Evolutionary conservation across 2,329 filamentous ascomycete genomes (phyloP).

Genomic region (Claviceps sp.): DNA sequence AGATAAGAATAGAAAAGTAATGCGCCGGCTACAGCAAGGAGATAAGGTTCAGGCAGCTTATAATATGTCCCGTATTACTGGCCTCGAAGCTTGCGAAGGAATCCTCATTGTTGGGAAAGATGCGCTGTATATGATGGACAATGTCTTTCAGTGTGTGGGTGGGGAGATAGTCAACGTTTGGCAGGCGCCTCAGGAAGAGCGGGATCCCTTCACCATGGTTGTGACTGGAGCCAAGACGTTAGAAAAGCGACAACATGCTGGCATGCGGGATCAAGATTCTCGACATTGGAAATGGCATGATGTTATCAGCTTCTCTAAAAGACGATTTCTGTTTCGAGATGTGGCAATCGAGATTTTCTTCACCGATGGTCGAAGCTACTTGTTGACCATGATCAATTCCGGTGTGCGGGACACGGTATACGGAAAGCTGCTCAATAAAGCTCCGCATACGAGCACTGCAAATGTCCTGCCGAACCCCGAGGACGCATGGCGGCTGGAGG

Average conservation of each 20-base stretch:
- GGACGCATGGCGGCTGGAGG: conserved; percentile 84
- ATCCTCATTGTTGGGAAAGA: conserved; percentile 88
- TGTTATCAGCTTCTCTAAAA: conserved; percentile 88
- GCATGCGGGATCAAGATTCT: conserved; percentile 57
- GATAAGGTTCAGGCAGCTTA: conserved; percentile 89
- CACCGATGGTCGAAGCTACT: conserved; percentile 87
- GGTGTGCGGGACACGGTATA: conserved; percentile 68
- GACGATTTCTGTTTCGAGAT: conserved; percentile 87
- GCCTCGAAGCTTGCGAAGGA: conserved; percentile 85
- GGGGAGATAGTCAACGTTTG: conserved; percentile 95
- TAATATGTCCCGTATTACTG: conserved; percentile 89
- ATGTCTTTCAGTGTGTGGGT: conserved; percentile 87
- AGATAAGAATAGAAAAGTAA: conserved; percentile 96
- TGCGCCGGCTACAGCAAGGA: conserved; percentile 80
- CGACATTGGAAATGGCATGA: conserved; percentile 91
- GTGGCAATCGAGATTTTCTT: conserved; percentile 98
- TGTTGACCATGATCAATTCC: conserved; percentile 71
- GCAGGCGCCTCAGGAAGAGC: conserved; percentile 83
- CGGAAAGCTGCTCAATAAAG: conserved; percentile 60
- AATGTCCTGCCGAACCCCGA: conserved; percentile 63
- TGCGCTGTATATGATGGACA: conserved; percentile 86
- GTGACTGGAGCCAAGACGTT: conserved; percentile 55
- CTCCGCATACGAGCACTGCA: conserved; percentile 63
- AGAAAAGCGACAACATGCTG: conserved; percentile 47
- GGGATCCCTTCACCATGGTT: conserved; percentile 89